Evolutionary conservation across 352 stramenopile species (phyloP).

Genomic region (Aphanomyces invadans): DNA sequence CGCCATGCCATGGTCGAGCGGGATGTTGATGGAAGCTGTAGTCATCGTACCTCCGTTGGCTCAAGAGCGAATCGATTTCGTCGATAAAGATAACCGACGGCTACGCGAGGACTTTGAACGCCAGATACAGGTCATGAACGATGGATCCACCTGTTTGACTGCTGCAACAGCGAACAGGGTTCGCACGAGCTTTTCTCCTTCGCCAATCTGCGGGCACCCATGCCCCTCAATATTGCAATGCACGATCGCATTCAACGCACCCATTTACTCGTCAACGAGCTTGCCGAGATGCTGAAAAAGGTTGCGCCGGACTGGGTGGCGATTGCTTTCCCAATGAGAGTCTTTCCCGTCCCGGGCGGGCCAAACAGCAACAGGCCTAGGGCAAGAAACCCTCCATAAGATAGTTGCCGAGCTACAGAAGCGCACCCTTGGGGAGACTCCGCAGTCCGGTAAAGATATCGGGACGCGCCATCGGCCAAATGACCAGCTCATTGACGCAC

Average conservation of each 20-base stretch:
- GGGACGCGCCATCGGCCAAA: slow-evolving; percentile 96
- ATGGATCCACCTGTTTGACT: slow-evolving; percentile 61
- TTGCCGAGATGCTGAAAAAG: slow-evolving; percentile 99
- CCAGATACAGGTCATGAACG: not conserved
- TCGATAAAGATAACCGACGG: slow-evolving; percentile 99
- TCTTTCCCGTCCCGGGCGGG: slow-evolving; percentile 95
- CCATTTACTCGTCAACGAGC: slow-evolving; percentile 99
- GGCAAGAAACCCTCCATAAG: not conserved
- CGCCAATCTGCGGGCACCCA: slow-evolving; percentile 82
- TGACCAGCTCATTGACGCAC: slow-evolving; percentile 97
- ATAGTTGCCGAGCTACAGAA: slow-evolving; percentile 1
- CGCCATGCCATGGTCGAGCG: not conserved
- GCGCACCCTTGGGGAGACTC: slow-evolving; percentile 77
- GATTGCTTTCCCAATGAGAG: slow-evolving; percentile 98
- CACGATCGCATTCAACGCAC: slow-evolving; percentile 26
- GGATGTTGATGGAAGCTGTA: too few relatives aligned
- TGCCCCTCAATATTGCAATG: not conserved
- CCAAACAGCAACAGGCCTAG: slow-evolving; percentile 93
- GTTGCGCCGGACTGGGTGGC: slow-evolving; percentile 95
- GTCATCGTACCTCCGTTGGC: slow-evolving; percentile 84
- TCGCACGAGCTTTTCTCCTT: slow-evolving; percentile 97
- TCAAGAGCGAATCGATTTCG: slow-evolving; percentile 99
- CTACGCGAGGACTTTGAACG: slow-evolving; percentile 39
- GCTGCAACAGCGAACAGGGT: slow-evolving; percentile 95
- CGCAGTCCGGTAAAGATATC: slow-evolving; percentile 97